Base-by-base conservation (phyloP, 2,329 filamentous ascomycete genomes). In the Ascochyta viciae-villosae region DNA sequence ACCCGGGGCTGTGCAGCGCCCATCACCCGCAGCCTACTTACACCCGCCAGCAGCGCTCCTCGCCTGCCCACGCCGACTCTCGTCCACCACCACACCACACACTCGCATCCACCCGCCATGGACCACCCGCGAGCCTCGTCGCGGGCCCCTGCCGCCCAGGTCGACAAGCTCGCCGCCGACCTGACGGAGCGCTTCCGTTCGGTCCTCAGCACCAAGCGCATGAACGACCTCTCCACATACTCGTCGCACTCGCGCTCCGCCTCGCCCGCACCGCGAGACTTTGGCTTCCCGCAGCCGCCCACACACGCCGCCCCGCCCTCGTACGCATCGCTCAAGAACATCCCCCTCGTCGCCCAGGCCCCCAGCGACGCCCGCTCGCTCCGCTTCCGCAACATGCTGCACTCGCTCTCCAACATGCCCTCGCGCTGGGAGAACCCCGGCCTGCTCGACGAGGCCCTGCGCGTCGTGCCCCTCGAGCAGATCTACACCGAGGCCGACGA, bases 401-500 rank as follows among this genome's bases (percentile, higher is more conserved):
- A 96, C 63, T 92, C 91, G 19, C 79, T 98, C 19, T 96, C 94
- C 15, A 84, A 90, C 56, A 96, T 92, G 41, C 95, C 95, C 16
- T 90, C 89, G 19, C 95, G 94, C 74, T 99, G 96, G 80, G 95
- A 99, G 77, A 98, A 99, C 76, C 94, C 95, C 0, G 95, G 95
- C 33, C 80, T 98, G 10, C 81, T 99, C 48, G 95, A 99, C 73
- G 94, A 98, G 75, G 95, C 94, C 4, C 80, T 99, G 16, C 87
- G 90, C 59, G 87, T 87, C 34, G 91, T 99, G 44, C 94, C 94
- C 0, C 81, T 98, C 27, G 92, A 97, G 72, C 87, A 91, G 65
- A 91, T 99, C 66, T 98, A 98, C 76, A 85, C 89, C 63, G 92
- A 97, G 74, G 95, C 95, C 48, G 92, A 98, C 74, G 94, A 98